These are phyloP conservation scores for Batkoa obscura DNA, from an alignment of 371 early-diverging fungal species.

Conservation along the genomic window DNA sequence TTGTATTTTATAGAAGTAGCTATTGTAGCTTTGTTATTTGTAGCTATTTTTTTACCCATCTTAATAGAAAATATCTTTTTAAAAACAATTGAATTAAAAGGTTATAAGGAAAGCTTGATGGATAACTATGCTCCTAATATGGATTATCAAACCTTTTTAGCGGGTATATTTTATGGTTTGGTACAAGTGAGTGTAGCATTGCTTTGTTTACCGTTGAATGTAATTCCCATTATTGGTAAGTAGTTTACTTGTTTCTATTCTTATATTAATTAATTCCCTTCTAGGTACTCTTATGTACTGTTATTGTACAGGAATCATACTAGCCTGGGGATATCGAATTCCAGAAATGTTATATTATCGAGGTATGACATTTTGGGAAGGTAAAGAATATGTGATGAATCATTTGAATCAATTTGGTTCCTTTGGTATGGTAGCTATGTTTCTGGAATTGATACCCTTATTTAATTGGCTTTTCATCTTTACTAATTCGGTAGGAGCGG, in stretches of 20 bases:
- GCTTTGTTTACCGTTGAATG: slow-evolving; percentile 33
- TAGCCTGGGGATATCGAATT: slow-evolving; percentile 24
- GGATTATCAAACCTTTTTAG: not conserved
- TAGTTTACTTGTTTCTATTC: too few relatives aligned
- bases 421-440: slow-evolving; percentile 42
- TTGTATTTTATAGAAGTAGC: not conserved
- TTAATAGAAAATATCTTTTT: not conserved
- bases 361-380: slow-evolving; percentile 24
- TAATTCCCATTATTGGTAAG: slow-evolving; percentile 31
- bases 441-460: slow-evolving; percentile 40
- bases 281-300: slow-evolving; percentile 28
- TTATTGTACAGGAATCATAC: slow-evolving; percentile 29
- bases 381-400: slow-evolving; percentile 20
- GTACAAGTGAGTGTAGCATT: slow-evolving; percentile 23
- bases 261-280: too few relatives aligned
- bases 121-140: not conserved
- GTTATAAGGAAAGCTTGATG: not conserved
- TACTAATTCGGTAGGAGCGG: slow-evolving; percentile 58
- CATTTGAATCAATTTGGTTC: slow-evolving; percentile 18
- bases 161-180: not conserved
- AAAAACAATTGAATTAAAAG: not conserved
- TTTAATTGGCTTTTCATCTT: slow-evolving; percentile 46
- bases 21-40: not conserved
- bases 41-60: slow-evolving; percentile 2
- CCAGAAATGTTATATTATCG: slow-evolving; percentile 34